Evolutionary conservation across 169 alveolate genomes (phyloP), one percentile per base, ranked within the genome.

Genomic region (Besnoitia besnoiti): DNA sequence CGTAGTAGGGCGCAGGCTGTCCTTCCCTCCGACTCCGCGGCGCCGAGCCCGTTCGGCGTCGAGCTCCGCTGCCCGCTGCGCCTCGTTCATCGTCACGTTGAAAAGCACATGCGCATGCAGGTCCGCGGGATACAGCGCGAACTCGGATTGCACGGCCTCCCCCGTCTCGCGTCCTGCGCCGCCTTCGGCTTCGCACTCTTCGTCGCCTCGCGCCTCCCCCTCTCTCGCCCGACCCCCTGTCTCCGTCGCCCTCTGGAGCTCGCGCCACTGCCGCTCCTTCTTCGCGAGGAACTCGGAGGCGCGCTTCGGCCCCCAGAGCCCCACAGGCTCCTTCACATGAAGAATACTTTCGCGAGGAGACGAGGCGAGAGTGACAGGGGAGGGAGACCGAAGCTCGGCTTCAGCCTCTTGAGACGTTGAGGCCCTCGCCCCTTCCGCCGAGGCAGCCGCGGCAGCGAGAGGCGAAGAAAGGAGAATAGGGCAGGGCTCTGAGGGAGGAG

Each of bases 261-360:
- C 61, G 19, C n/a, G 40, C 49, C 49, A 77, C 40, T 77, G 59
- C 14, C 50, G 7, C 87, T 44, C 3, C 90, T 90, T 90, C 89
- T 90, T 90, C 27, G 59, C 46, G 0, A 90, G 76, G 51, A 90
- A 90, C 50, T 90, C 93, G n/a, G 35, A 33, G 33, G 89, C 59
- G 35, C 93, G 93, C 39, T 90, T 90, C 51, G 93, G 93, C 80
- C 93, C 93, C 93, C 93, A 90, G 50, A 90, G 30, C 39, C 87
- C 61, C 46, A n/a, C 82, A 39, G 47, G 12, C 39, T 73, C 82
- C 46, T n/a, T 30, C 46, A 73, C 82, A 16, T 37, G 3, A 27
- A 73, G 82, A 73, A 73, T 73, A n/a, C 46, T 37, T 30, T 73
- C 82, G 47, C 46, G 82, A 30, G n/a, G 46, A 73, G 47, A 73